Evolutionary conservation across 2,329 filamentous ascomycete genomes (phyloP), one percentile per base, ranked within the genome.

Genomic region (Fusarium armeniacum): DNA sequence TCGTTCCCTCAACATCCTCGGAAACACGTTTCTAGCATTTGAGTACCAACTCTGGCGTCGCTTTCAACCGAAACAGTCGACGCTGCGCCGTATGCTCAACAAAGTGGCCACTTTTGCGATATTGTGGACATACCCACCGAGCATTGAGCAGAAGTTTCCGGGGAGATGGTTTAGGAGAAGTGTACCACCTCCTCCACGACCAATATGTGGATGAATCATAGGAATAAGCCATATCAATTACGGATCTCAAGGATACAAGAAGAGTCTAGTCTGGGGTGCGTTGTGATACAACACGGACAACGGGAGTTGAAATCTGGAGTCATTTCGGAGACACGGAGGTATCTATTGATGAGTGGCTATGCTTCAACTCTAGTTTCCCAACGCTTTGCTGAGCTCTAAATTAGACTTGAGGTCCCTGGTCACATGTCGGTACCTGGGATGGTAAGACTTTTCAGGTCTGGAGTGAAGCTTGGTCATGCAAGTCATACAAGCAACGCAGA

Each of bases 61-160:
- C 38, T 55, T 78, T 53, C 73, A 76, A 35, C 78, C 80, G 10
- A 61, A 71, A 30, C 69, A 77, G 51, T 71, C 76, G 1, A 69
- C 52, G 10, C 56, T 65, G 51, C 69, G 69, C 9, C 74, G 70
- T 12, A 36, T 75, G 20, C 46, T 76, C 35, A 78, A 77, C 61
- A 75, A 73, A 38, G 43, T 76, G 5, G 63, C 77, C 33, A 72
- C 78, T 1, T 72, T 75, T 2, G 58, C 82, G 28, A 77, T 82
- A n/a, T 78, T 81, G 47, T 82, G 80, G 79, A 81, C 80, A 7
- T 82, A 83, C 35, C 81, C 81, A 10, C 79, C 79, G 43, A 78
- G 75, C 22, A 72, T 82, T 6, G 78, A 81, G 60, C 80, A 82
- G 58, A 76, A 75, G 30, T 81, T 80, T 41, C 78, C 78, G 4